Evolutionary conservation across 1,284 basidiomycete species (phyloP).

Genomic region (Boletus semigastroideus): DNA sequence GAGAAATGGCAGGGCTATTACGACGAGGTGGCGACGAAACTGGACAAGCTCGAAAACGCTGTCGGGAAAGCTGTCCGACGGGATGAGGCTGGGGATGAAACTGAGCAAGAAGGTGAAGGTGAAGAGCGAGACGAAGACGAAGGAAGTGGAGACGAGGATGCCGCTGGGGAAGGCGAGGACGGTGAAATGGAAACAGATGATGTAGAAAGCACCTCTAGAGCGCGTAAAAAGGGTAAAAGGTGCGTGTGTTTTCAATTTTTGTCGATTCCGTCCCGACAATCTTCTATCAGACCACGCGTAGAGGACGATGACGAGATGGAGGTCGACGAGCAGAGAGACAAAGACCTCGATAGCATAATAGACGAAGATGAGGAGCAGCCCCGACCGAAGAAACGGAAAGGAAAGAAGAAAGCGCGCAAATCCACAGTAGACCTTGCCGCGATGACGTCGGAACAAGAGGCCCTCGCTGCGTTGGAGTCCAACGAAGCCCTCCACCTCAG

Average conservation of each 20-base stretch:
- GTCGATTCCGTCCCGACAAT: constrained; percentile 3
- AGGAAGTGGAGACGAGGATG: constrained; percentile 36
- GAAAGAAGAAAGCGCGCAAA: constrained; percentile 57
- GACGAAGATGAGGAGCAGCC: constrained; percentile 36
- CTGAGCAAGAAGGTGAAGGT: constrained; percentile 40
- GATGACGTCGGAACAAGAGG: constrained; percentile 65
- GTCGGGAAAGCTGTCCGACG: constrained; percentile 58
- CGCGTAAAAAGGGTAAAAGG: constrained; percentile 28
- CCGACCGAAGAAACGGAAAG: constrained; percentile 37
- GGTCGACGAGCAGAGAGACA: constrained; percentile 44
- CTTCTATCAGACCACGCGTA: constrained; percentile 22
- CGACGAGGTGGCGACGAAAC: constrained; percentile 61
- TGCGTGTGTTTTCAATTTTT: constrained; percentile 8
- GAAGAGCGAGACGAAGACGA: constrained; percentile 37
- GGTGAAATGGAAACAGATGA: constrained; percentile 31
- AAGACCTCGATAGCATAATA: constrained; percentile 36
- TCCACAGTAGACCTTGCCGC: constrained; percentile 69
- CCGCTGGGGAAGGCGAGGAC: constrained; percentile 37
- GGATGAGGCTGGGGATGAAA: constrained; percentile 34
- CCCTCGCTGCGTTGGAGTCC: constrained; percentile 62
- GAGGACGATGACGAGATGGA: constrained; percentile 53
- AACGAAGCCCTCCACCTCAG: constrained; percentile 69
- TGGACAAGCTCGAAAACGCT: constrained; percentile 54
- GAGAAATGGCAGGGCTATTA: constrained; percentile 78
- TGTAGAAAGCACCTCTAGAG: constrained; percentile 34